phyloP scores from a whole-genome alignment of 768 basidiomycete species.

The Tulasnella sp. region DNA sequence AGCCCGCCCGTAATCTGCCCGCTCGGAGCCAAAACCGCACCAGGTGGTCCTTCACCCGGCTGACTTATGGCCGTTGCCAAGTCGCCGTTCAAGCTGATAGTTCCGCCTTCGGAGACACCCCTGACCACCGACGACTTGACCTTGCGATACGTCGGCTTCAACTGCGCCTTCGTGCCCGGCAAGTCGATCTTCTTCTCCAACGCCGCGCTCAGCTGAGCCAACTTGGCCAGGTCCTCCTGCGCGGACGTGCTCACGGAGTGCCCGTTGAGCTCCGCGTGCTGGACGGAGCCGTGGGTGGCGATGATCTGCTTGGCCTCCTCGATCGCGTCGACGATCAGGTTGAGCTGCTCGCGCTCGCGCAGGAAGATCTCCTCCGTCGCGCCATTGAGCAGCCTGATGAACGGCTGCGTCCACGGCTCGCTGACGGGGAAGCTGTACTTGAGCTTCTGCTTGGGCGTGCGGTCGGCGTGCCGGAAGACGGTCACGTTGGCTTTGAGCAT shows the following conservation, averaged over 20 bases:
- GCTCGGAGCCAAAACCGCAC: neutral
- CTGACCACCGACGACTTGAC: constrained; percentile 51
- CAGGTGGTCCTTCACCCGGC: neutral
- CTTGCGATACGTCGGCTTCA: constrained; percentile 93
- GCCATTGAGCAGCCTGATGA: constrained; percentile 87
- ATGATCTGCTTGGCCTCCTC: constrained; percentile 75
- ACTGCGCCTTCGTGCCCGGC: constrained; percentile 94
- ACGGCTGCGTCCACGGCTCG: constrained; percentile 90
- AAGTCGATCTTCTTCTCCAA: constrained; percentile 93
- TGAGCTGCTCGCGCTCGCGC: constrained; percentile 84
- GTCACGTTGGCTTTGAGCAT: constrained; percentile 76
- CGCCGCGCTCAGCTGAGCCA: constrained; percentile 85
- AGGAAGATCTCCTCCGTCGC: constrained; percentile 96
- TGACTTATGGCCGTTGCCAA: neutral
- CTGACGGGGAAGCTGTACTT: constrained; percentile 92
- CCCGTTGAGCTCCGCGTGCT: constrained; percentile 23
- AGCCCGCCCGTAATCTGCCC: neutral
- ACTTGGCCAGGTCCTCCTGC: constrained; percentile 84
- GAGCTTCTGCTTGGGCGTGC: constrained; percentile 89
- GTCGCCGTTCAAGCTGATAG: neutral
- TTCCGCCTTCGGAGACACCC: constrained; percentile 23
- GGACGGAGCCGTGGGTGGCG: neutral
- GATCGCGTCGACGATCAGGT: constrained; percentile 80
- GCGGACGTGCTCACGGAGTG: constrained; percentile 55
- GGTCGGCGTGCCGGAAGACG: constrained; percentile 97